Evolutionary conservation across 768 basidiomycete species (phyloP).

Genomic region (Dioszegia hungarica): DNA sequence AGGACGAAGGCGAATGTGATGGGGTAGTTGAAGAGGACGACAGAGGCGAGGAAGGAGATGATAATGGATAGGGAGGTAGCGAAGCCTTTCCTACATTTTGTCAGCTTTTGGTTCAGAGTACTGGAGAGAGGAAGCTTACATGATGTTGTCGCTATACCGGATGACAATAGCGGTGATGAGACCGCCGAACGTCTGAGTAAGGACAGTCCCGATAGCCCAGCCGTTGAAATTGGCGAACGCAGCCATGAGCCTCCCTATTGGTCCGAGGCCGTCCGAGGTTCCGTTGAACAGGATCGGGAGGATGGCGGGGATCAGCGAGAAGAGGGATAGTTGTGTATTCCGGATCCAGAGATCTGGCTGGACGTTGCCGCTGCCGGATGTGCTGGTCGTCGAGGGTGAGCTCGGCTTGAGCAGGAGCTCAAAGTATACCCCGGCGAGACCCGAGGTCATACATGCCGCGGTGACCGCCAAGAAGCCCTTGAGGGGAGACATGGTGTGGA

Average conservation of each 20-base stretch:
- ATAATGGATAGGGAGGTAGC: slow-evolving; percentile 92
- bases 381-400: neutral
- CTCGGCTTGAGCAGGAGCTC: slow-evolving; percentile 95
- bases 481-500: slow-evolving; percentile 62
- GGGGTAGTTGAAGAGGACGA: slow-evolving; percentile 81
- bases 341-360: slow-evolving; percentile 80
- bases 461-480: slow-evolving; percentile 86
- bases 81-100: slow-evolving; percentile 69
- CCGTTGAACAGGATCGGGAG: slow-evolving; percentile 66
- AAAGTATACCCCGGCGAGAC: slow-evolving; percentile 94
- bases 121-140: slow-evolving; percentile 23
- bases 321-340: slow-evolving; percentile 90
- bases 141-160: slow-evolving; percentile 78
- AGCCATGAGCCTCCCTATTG: slow-evolving; percentile 38
- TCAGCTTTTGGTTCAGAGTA: slow-evolving; percentile 38
- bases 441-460: slow-evolving; percentile 89
- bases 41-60: slow-evolving; percentile 86
- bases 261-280: slow-evolving; percentile 22
- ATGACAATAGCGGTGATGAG: slow-evolving; percentile 88
- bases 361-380: neutral
- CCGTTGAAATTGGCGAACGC: slow-evolving; percentile 79
- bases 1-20: slow-evolving; percentile 81
- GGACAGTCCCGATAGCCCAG: slow-evolving; percentile 88
- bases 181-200: slow-evolving; percentile 84
- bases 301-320: slow-evolving; percentile 84